phyloP scores from a whole-genome alignment of 108 stramenopile species.

The Conticribra weissflogii region DNA sequence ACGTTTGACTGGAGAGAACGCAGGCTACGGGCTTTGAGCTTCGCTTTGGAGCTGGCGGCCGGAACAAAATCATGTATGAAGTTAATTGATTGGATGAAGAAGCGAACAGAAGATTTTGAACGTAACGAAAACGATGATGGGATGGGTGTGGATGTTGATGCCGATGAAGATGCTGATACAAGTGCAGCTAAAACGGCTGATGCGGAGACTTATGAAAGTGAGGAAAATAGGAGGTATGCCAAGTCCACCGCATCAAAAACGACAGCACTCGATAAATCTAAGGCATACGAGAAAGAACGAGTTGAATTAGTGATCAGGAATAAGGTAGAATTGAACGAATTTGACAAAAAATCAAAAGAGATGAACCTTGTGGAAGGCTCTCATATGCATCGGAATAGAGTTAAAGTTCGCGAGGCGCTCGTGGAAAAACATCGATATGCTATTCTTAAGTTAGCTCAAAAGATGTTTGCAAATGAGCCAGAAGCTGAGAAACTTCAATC shows the following conservation, averaged over 20 bases:
- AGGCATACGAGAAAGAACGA: constrained; percentile 34
- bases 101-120: constrained; percentile 43
- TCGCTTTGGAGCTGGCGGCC: constrained; percentile 83
- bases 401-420: constrained; percentile 46
- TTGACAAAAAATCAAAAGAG: constrained; percentile 42
- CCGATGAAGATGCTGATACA: constrained; percentile 1
- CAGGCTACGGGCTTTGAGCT: constrained; percentile 72
- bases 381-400: constrained; percentile 37
- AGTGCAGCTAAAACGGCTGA: no score
- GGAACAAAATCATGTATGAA: constrained; percentile 56
- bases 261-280: background rate
- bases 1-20: constrained; percentile 86
- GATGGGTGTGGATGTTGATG: constrained; percentile 18
- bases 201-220: no score
- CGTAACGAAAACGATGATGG: constrained; percentile 14
- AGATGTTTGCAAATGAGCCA: background rate
- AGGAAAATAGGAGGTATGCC: no score
- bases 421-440: constrained; percentile 63
- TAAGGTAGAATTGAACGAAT: constrained; percentile 28
- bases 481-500: background rate
- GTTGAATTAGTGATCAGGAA: constrained; percentile 23
- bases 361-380: constrained; percentile 37
- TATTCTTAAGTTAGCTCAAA: constrained; percentile 39
- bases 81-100: constrained; percentile 63
- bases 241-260: background rate